Conservation (phyloP, 208 protist genomes). For the Crithidia mellificae region DNA sequence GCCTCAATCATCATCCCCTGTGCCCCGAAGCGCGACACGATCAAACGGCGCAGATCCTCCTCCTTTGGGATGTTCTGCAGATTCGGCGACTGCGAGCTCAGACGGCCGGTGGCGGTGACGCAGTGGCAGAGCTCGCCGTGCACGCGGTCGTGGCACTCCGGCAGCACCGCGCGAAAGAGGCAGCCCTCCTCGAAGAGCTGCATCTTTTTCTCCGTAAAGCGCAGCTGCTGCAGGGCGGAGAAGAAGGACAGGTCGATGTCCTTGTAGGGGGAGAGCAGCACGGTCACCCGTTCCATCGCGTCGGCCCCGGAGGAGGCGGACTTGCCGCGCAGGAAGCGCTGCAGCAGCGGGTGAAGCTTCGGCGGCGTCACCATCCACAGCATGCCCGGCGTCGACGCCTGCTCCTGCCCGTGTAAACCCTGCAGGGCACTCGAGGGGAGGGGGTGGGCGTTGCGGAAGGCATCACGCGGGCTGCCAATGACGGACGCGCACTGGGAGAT, state of each 20-base stretch:
- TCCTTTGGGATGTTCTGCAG: conserved; percentile 90
- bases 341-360: conserved; percentile 68
- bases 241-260: conserved; percentile 89
- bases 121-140: conserved; percentile 90
- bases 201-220: conserved; percentile 91
- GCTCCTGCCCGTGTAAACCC: conserved; percentile 82
- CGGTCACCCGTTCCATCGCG: conserved; percentile 88
- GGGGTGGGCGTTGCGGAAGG: conserved; percentile 74
- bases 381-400: conserved; percentile 79
- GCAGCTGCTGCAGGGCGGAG: conserved; percentile 85
- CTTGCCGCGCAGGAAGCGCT: conserved; percentile 60
- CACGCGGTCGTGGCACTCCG: conserved; percentile 82
- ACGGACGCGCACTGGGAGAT: conserved; percentile 77
- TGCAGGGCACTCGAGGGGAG: conserved; percentile 47
- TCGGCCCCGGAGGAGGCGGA: conserved; percentile 80
- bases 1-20: conserved; percentile 89
- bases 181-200: conserved; percentile 90
- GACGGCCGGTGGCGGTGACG: conserved; percentile 85
- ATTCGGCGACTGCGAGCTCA: conserved; percentile 89
- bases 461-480: conserved; percentile 70
- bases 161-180: conserved; percentile 85
- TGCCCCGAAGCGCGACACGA: conserved; percentile 83
- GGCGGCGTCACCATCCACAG: conserved; percentile 86
- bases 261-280: conserved; percentile 75
- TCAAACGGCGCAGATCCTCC: conserved; percentile 78